Percentiles rank a stretch among this genome's conserved stretches.
Evolutionary conservation across 1,284 basidiomycete genomes (phyloP).

Genomic region (Moesziomyces antarcticus): DNA sequence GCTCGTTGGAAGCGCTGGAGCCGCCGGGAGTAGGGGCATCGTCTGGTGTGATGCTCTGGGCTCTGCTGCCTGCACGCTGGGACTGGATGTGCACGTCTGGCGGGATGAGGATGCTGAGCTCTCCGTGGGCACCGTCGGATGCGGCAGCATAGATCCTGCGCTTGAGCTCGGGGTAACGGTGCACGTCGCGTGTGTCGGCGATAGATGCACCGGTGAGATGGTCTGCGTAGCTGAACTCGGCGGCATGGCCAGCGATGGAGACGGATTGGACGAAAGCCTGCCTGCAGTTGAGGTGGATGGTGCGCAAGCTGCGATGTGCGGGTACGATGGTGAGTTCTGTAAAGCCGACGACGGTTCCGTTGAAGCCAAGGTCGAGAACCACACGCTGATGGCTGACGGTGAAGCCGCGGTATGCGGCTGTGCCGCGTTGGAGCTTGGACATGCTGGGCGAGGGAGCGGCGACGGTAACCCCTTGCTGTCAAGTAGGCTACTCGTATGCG

Average conservation of each 20-base stretch:
- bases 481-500: not conserved
- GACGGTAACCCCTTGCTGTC: not conserved
- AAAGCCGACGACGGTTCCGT: conserved; percentile 72
- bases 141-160: conserved; percentile 88
- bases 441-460: conserved; percentile 8
- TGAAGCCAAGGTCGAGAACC: conserved; percentile 86
- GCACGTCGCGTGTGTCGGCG: conserved; percentile 77
- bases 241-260: conserved; percentile 71
- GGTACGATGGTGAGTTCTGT: conserved; percentile 89
- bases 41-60: conserved; percentile 23
- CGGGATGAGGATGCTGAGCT: conserved; percentile 89
- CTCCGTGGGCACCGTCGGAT: conserved; percentile 90
- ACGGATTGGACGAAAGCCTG: conserved; percentile 83
- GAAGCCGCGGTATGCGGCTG: conserved; percentile 58
- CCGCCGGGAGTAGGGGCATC: conserved; percentile 44
- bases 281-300: conserved; percentile 84
- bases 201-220: conserved; percentile 79
- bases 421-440: conserved; percentile 37
- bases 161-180: conserved; percentile 92
- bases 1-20: conserved; percentile 71
- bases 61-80: conserved; percentile 26
- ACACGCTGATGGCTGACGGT: conserved; percentile 81
- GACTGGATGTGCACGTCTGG: conserved; percentile 70
- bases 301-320: conserved; percentile 78
- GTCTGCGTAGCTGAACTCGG: conserved; percentile 81